phyloP scores from a whole-genome alignment of 129 eudicot genomes.

The Daucus carota region DH1_v3.0 NC_030382.2:58640001-58640500 shows the following conservation, averaged over 20 bases:
- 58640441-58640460: conserved; percentile 20
- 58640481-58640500: conserved; percentile 20
- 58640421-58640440: conserved; percentile 44
- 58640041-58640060: conserved; percentile 69
- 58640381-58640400: conserved; percentile 48
- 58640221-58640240: conserved; percentile 63
- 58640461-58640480: conserved; percentile 8
- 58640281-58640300: conserved; percentile 37
- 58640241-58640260: conserved; percentile 71
- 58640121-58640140: conserved; percentile 75
- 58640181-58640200: conserved; percentile 83
- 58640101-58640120: conserved; percentile 52
- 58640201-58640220: conserved; percentile 77
- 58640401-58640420: conserved; percentile 44
- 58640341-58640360: conserved; percentile 32
- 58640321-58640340: conserved; percentile 24
- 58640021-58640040: conserved; percentile 85
- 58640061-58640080: conserved; percentile 56
- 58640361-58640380: conserved; percentile 33
- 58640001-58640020: conserved; percentile 82
- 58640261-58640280: conserved; percentile 31
- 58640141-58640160: conserved; percentile 82
- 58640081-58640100: conserved; percentile 49
- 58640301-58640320: conserved; percentile 29
- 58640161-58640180: conserved; percentile 79